Percentiles rank a stretch among this genome's conserved stretches.
phyloP scores from a whole-genome alignment of 2,329 filamentous ascomycete species.

The Grosmannia serpens region DNA sequence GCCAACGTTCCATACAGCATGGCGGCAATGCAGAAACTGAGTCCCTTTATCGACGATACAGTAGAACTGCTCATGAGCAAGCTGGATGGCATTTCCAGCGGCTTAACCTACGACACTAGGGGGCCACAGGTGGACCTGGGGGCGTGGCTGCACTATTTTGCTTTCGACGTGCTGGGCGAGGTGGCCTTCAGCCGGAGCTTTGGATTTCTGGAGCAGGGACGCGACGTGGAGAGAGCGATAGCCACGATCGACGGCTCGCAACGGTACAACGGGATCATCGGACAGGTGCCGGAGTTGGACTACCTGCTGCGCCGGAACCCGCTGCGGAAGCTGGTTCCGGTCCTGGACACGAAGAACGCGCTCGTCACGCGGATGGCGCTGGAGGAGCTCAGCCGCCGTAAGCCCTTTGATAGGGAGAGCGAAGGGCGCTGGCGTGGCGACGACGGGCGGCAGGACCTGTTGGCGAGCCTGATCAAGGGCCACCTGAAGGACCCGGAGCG shows the following conservation, averaged over 20 bases:
- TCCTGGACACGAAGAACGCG: conserved; percentile 30
- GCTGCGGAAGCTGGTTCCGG: conserved; percentile 30
- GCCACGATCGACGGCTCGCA: conserved; percentile 40
- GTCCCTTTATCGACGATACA: conserved; percentile 39
- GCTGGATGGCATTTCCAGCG: conserved; percentile 25
- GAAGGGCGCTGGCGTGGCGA: conserved; percentile 27
- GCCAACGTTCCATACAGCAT: conserved; percentile 41
- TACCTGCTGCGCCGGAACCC: conserved; percentile 36
- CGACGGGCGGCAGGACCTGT: conserved; percentile 36
- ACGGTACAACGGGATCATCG: conserved; percentile 40
- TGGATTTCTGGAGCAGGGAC: conserved; percentile 37
- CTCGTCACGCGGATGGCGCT: conserved; percentile 40
- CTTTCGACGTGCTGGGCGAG: conserved; percentile 39
- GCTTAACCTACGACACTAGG: conserved; percentile 7
- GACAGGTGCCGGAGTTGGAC: conserved; percentile 39
- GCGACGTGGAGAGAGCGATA: conserved; percentile 39
- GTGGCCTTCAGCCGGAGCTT: conserved; percentile 40
- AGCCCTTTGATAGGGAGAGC: conserved; percentile 33
- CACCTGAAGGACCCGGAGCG: conserved; percentile 36
- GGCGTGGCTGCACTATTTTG: conserved; percentile 31
- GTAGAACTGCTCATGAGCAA: conserved; percentile 32
- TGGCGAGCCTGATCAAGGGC: conserved; percentile 39
- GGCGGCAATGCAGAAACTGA: conserved; percentile 39
- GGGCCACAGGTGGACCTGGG: conserved; percentile 31
- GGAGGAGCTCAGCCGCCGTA: conserved; percentile 35